Evolutionary conservation across 2,329 filamentous ascomycete species (phyloP), one percentile per base, ranked within the genome.

Genomic region (Byssochlamys sp.): DNA sequence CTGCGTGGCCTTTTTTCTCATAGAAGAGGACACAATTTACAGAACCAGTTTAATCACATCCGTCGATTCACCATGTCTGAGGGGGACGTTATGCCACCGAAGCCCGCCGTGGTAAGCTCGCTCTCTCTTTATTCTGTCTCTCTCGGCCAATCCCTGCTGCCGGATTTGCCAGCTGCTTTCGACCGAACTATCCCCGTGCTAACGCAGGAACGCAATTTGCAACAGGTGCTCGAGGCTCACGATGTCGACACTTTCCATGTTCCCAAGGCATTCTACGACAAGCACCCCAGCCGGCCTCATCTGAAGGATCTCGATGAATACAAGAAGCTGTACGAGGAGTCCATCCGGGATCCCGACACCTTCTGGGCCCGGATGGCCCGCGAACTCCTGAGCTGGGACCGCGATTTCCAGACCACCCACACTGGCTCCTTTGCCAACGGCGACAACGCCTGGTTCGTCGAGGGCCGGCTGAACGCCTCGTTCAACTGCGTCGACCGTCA

Each of bases 401-500:
- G 83, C 64, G 92, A 97, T 71, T 99, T 99, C 77, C 79, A 95
- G 74, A 97, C 91, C 11, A 91, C 95, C 55, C 85, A 85, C 73
- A 83, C 81, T 59, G 94, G 94, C 60, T 85, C 84, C 29, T 83
- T 99, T 57, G 73, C 73, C 55, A 80, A 88, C 61, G 94, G 94
- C 66, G 91, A 99, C 78, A 87, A 82, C 69, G 89, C 91, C 62
- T 99, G 94, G 92, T 99, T 97, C 72, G 77, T 91, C 60, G 94
- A 96, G 78, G 94, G 94, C 64, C 84, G 87, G 67, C 81, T 99
- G 70, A 99, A 99, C 69, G 94, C 94, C 62, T 94, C 89, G 28
- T 97, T 91, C 84, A 99, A 99, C 80, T 95, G 91, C 70, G 87
- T 99, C 63, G 94, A 99, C 71, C 89, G 94, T 61, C 92, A 97